A percentile compares a stretch with the other conserved stretches of the same genome.
Evolutionary conservation across 768 basidiomycete genomes (phyloP).

Genomic region (Leccinum fibrillosum): DNA sequence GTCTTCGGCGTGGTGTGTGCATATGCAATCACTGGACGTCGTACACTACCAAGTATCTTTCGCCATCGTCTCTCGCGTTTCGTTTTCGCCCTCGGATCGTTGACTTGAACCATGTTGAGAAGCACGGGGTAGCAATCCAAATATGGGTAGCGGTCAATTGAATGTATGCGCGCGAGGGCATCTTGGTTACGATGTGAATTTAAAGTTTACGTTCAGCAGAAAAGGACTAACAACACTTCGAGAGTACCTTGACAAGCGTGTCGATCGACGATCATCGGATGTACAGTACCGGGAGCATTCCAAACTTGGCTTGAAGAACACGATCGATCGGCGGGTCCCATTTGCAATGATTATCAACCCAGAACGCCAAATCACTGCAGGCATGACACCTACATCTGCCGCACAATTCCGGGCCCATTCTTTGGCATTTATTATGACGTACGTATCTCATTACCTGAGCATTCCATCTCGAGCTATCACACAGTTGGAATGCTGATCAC

Average conservation of each 20-base stretch:
- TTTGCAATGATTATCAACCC: background rate
- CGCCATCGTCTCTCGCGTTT: background rate
- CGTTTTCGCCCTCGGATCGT: background rate
- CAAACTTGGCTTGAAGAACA: too few relatives aligned
- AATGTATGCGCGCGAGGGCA: background rate
- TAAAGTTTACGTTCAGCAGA: too few relatives aligned
- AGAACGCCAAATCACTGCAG: too few relatives aligned
- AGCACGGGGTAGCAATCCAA: background rate
- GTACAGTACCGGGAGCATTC: too few relatives aligned
- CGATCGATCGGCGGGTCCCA: too few relatives aligned
- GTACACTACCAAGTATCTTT: background rate
- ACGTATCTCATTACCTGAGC: background rate
- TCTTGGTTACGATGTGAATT: too few relatives aligned
- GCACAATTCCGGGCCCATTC: too few relatives aligned
- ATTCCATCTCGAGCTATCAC: background rate
- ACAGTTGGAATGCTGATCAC: background rate
- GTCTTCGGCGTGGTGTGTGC: background rate
- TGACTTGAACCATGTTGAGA: background rate
- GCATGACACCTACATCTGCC: too few relatives aligned
- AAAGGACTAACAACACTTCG: too few relatives aligned
- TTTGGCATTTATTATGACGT: background rate
- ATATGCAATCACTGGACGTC: background rate
- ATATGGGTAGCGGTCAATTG: background rate
- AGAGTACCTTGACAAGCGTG: too few relatives aligned
- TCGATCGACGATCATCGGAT: too few relatives aligned